phyloP scores from a whole-genome alignment of 306 rosid species.

The Rubus parviflorus region DNA sequence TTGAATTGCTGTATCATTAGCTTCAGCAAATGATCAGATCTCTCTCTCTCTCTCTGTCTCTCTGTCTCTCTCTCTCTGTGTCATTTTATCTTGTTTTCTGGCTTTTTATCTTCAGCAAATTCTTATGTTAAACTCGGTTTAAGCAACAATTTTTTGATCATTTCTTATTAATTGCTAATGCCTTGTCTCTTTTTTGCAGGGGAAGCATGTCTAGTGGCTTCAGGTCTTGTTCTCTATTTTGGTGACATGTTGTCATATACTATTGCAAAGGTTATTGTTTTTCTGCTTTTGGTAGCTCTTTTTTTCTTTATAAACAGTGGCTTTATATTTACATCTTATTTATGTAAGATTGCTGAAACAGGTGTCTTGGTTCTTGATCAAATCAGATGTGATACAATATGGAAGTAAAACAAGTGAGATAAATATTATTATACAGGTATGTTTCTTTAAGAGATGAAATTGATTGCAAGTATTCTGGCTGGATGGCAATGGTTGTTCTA shows the following conservation, averaged over 20 bases:
- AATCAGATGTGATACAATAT: constrained; percentile 48
- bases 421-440: constrained; percentile 77
- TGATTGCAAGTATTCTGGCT: constrained; percentile 27
- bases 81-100: not conserved
- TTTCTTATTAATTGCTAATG: constrained; percentile 20
- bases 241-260: constrained; percentile 82
- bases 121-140: not conserved
- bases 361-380: constrained; percentile 52
- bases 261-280: constrained; percentile 54
- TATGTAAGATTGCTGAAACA: constrained; percentile 39
- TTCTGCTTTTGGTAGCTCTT: constrained; percentile 2
- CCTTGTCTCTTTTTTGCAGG: constrained; percentile 43
- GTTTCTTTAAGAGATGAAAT: constrained; percentile 23
- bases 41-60: not conserved
- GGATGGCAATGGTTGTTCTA: constrained; percentile 34
- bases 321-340: constrained; percentile 24
- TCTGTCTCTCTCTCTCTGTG: too few species aligned
- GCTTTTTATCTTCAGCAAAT: not conserved
- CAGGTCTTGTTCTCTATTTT: constrained; percentile 86
- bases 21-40: not conserved
- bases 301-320: constrained; percentile 15
- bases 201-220: constrained; percentile 77
- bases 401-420: constrained; percentile 75
- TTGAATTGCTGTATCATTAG: constrained; percentile 8
- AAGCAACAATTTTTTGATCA: not conserved